phyloP scores from a whole-genome alignment of 768 basidiomycete species.

The Lactarius deliciosus region DNA sequence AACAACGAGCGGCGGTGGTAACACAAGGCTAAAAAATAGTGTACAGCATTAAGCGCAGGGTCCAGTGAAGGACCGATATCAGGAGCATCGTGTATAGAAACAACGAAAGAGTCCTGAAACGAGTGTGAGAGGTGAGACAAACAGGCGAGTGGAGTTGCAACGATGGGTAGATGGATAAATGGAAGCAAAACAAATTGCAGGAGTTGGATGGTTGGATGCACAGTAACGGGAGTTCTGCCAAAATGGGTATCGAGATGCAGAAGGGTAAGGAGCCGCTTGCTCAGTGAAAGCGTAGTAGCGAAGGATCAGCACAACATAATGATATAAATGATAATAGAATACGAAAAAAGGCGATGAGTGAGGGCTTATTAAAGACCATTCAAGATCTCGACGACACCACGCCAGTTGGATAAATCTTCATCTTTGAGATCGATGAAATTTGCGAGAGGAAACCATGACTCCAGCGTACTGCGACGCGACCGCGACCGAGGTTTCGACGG shows the following conservation, averaged over 20 bases:
- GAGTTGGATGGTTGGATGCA: conserved; percentile 3
- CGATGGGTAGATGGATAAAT: conserved; percentile 15
- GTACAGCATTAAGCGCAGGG: conserved; percentile 10
- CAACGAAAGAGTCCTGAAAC: not conserved
- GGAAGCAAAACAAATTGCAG: conserved; percentile 9
- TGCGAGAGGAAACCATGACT: conserved; percentile 55
- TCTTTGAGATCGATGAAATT: conserved; percentile 67
- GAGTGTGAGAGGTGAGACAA: not conserved
- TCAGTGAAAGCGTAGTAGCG: not conserved
- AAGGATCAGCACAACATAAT: conserved; percentile 14
- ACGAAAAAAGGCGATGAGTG: not conserved
- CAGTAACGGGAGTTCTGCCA: not conserved
- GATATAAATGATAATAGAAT: conserved; percentile 7
- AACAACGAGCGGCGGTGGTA: not conserved
- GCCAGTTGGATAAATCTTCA: conserved; percentile 50
- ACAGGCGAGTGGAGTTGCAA: not conserved
- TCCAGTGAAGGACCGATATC: not conserved
- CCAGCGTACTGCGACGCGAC: conserved; percentile 45
- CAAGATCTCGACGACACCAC: conserved; percentile 61
- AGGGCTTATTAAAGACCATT: conserved; percentile 18
- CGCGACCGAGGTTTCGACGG: conserved; percentile 30
- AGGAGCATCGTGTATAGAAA: not conserved
- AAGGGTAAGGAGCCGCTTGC: not conserved
- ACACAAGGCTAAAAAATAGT: not conserved
- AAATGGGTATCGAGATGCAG: conserved; percentile 8